Base-by-base conservation (phyloP, 2,329 filamentous ascomycete genomes). In the Calonectria naviculata region DNA sequence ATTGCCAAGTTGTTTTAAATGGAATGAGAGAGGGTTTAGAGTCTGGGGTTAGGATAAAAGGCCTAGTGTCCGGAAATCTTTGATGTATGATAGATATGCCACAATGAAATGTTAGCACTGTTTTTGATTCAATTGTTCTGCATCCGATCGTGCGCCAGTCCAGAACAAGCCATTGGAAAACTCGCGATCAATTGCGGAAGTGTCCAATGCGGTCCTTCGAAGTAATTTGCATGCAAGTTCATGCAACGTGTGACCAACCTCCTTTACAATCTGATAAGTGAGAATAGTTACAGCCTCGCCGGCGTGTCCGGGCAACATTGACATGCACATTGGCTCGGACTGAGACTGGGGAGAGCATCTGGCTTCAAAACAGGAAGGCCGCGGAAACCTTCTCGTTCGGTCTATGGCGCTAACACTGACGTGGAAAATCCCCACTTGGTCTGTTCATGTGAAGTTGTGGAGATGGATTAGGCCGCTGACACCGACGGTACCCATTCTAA, bases 1-100 rank as follows among this genome's bases (percentile, higher is more conserved):
- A 79, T 79, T 28, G 76, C 75, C 24, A 76, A 77, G 34, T 28
- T 79, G n/a, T 77, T 36, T 76, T 67, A 61, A 28, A 61, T 12
- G 12, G 49, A 42, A 26, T n/a, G n/a, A n/a, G n/a, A n/a, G n/a
- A n/a, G n/a, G n/a, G n/a, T n/a, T n/a, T n/a, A n/a, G 6, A 34
- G 52, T 26, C 26, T 31, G 31, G 24, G 34, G 26, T 38, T 26
- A 19, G 21, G n/a, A n/a, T n/a, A n/a, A n/a, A n/a, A n/a, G n/a
- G n/a, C n/a, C n/a, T n/a, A n/a, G n/a, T n/a, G n/a, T n/a, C n/a
- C n/a, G n/a, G n/a, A n/a, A n/a, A n/a, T n/a, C 21, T 36, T 17
- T 58, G 31, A 58, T 58, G 52, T 58, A 58, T 41, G 52, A 58
- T 58, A 58, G 28, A 26, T 24, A 36, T 24, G 21, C 24, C 34